Percentiles rank a stretch among this genome's conserved stretches.
These are phyloP conservation scores for Coniferiporia weirii DNA, from an alignment of 1,284 basidiomycete genomes.

Conservation along the genomic window DNA sequence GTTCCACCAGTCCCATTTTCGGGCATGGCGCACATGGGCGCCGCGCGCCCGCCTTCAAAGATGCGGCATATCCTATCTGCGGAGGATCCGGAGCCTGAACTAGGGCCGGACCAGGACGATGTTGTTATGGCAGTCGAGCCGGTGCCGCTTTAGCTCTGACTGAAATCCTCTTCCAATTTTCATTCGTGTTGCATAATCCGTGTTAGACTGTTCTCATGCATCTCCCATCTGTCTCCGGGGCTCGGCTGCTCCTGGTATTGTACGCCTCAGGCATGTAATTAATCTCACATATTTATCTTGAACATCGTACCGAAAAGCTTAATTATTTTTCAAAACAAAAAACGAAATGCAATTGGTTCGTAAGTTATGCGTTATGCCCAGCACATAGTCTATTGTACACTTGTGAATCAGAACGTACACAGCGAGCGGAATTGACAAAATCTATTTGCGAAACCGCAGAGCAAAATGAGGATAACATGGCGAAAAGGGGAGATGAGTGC, in stretches of 20 bases:
- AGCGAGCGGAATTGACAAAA: not conserved
- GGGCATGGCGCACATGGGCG: not conserved
- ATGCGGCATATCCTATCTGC: slow-evolving; percentile 16
- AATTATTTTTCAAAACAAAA: not conserved
- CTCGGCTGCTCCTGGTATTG: not conserved
- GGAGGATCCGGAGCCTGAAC: not conserved
- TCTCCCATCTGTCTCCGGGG: not conserved
- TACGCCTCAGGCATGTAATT: not conserved
- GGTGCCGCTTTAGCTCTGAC: not conserved
- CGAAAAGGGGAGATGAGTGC: not conserved
- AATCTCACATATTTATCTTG: not conserved
- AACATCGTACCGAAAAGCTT: too few species aligned
- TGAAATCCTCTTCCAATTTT: not conserved
- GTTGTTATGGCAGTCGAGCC: slow-evolving; percentile 1
- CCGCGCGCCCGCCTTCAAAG: slow-evolving; percentile 9
- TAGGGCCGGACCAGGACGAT: not conserved
- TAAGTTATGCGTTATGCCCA: not conserved
- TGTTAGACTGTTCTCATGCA: not conserved
- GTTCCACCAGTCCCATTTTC: not conserved
- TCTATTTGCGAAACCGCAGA: not conserved
- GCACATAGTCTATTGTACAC: not conserved
- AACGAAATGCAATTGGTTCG: not conserved
- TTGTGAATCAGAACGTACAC: not conserved
- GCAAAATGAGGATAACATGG: not conserved
- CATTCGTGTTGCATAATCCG: too few species aligned